Conservation (phyloP, 2,329 filamentous ascomycete genomes). For the Paraconiothyrium sp. region DNA sequence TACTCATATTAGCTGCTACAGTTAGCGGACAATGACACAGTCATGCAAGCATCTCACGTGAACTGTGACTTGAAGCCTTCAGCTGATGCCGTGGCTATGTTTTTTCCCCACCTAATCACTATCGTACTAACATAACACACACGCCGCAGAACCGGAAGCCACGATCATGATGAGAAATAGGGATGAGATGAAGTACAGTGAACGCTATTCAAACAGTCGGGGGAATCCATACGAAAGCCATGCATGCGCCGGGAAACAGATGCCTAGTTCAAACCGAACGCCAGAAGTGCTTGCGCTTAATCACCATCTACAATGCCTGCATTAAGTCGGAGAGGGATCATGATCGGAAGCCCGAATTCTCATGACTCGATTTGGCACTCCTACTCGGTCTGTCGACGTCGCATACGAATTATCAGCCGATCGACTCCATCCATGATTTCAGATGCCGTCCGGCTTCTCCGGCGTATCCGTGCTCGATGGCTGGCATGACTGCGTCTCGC, state of each 20-base stretch:
- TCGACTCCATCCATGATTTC: conserved; percentile 7
- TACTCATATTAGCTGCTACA: background rate
- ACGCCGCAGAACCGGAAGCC: background rate
- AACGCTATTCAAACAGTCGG: conserved; percentile 1
- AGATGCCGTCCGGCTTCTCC: conserved; percentile 10
- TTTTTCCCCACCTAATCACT: background rate
- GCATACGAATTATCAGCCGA: background rate
- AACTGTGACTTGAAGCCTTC: background rate
- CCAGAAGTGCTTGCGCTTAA: background rate
- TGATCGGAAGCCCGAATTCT: no score
- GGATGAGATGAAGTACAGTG: background rate
- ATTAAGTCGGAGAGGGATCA: no score
- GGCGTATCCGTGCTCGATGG: conserved; percentile 13
- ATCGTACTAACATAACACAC: background rate
- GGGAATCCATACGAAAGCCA: background rate
- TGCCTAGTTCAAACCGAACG: background rate
- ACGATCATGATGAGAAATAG: background rate
- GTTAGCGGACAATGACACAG: background rate
- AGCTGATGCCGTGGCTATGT: no score
- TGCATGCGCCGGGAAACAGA: background rate
- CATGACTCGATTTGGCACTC: no score
- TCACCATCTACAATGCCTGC: background rate
- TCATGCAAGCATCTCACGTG: background rate
- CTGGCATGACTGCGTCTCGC: conserved; percentile 9
- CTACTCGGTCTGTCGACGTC: background rate